Base-by-base conservation (phyloP, 1,139 yeast species). In the Zygoascus meyerae region DNA sequence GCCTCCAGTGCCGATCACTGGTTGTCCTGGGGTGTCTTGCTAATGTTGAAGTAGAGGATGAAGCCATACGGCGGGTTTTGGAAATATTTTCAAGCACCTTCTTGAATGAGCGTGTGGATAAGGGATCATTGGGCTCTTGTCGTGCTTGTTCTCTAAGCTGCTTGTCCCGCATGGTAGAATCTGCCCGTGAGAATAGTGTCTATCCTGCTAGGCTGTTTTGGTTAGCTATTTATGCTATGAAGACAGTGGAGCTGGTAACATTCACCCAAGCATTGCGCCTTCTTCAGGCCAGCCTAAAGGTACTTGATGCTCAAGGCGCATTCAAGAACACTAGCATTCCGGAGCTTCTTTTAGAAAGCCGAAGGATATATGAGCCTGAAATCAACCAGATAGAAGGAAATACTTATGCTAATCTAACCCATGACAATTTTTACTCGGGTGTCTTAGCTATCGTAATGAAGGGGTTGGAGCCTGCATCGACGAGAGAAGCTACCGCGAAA, bases 1-100 rank as follows among this genome's bases (percentile, higher is more conserved):
- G 81, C 21, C 72, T 86, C 48, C 90, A 86, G 59, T 78, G 80
- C 7, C 72, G 95, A 47, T 87, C 94, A 0, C 69, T 85, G 48
- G 70, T 86, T 54, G 75, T 86, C 5, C 73, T 85, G 29, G 95
- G 95, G 34, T 79, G 83, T 40, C 64, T 86, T 39, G 75, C 87
- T 0, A 79, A 77, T 53, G 66, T 71, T 15, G 89, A 89, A 31
- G 76, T 83, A 14, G 76, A 77, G 44, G 86, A 81, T 58, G 70
- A 74, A 5, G 69, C 83, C 12, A 79, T 85, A 0, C 66, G 78
- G 40, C 73, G 72, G 46, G 67, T 77, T 10, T 67, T 46, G 59
- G 61, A 44, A 52, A 68, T 55, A 40, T 54, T 41, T 52, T 55
- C 35, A 61, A 64, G 45, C 63, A 68, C 57, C 46, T 56, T 50